These are phyloP conservation scores for Jamesozyma lodderae DNA, from an alignment of 805 yeast species.

Conservation along the genomic window DNA sequence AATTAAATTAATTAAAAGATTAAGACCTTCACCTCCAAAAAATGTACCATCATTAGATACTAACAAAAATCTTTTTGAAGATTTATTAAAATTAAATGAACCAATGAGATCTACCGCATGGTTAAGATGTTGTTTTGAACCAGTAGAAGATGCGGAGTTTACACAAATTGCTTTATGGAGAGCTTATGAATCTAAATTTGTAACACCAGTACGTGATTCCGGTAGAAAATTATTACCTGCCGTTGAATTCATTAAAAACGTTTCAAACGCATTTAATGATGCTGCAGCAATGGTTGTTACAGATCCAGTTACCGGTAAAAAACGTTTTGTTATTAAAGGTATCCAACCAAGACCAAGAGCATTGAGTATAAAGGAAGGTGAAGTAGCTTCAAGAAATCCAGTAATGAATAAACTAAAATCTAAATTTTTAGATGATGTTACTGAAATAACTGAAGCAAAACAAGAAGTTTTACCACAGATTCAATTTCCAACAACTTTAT, in stretches of 20 bases:
- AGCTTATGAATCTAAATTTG: conserved; percentile 82
- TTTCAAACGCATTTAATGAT: conserved; percentile 75
- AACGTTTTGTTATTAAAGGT: conserved; percentile 87
- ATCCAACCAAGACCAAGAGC: conserved; percentile 73
- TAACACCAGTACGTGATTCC: conserved; percentile 43
- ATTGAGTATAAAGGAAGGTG: conserved; percentile 41
- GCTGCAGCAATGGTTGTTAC: conserved; percentile 90
- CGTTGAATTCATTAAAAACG: conserved; percentile 93
- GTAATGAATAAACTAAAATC: conserved; percentile 12
- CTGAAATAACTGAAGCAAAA: conserved; percentile 12
- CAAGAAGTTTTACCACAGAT: conserved; percentile 23
- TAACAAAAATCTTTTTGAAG: conserved; percentile 44
- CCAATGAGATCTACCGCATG: conserved; percentile 89
- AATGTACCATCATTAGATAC: conserved; percentile 58
- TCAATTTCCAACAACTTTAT: conserved; percentile 22
- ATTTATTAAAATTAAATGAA: conserved; percentile 60
- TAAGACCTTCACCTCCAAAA: conserved; percentile 55
- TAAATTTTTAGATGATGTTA: conserved; percentile 15
- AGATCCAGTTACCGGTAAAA: conserved; percentile 50
- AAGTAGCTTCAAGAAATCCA: conserved; percentile 30
- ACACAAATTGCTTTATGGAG: conserved; percentile 96
- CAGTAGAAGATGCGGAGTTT: conserved; percentile 69
- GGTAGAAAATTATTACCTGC: conserved; percentile 72
- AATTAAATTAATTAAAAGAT: conserved; percentile 42
- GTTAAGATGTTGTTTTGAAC: conserved; percentile 87